Conservation (phyloP, 345 rosid species). For the Pseudoturritis turrita region DNA sequence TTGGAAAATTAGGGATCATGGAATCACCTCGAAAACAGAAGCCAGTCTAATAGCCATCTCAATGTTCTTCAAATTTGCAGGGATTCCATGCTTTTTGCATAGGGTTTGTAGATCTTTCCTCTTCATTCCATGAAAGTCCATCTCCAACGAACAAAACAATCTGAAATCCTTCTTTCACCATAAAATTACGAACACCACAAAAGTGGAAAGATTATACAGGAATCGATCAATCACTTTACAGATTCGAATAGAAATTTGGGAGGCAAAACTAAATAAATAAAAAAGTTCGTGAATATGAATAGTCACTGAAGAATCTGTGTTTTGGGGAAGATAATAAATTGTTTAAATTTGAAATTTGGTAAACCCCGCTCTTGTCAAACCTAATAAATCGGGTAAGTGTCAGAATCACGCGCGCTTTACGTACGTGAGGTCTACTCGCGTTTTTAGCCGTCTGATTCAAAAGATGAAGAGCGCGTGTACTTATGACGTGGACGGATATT, state of each 20-base stretch:
- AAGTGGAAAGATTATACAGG: not conserved
- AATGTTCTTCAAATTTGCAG: slow-evolving; percentile 47
- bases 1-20: not conserved
- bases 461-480: not conserved
- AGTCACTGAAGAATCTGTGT: not conserved
- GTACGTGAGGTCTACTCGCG: not conserved
- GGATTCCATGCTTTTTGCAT: slow-evolving; percentile 58
- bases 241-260: not conserved
- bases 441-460: not conserved
- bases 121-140: slow-evolving; percentile 48
- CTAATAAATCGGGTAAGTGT: not conserved
- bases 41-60: slow-evolving; percentile 52
- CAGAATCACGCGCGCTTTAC: not conserved
- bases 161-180: not conserved
- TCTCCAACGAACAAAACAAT: not conserved
- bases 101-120: slow-evolving; percentile 53
- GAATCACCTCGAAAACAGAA: slow-evolving; percentile 37
- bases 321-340: not conserved
- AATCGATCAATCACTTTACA: too few species aligned
- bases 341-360: not conserved
- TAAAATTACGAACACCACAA: not conserved
- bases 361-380: slow-evolving; percentile 6
- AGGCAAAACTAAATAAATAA: too few species aligned
- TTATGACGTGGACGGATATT: not conserved
- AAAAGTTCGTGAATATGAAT: not conserved